These are phyloP conservation scores for Monilinia laxa DNA, from an alignment of 2,329 filamentous ascomycete species.

Conservation along the genomic window DNA sequence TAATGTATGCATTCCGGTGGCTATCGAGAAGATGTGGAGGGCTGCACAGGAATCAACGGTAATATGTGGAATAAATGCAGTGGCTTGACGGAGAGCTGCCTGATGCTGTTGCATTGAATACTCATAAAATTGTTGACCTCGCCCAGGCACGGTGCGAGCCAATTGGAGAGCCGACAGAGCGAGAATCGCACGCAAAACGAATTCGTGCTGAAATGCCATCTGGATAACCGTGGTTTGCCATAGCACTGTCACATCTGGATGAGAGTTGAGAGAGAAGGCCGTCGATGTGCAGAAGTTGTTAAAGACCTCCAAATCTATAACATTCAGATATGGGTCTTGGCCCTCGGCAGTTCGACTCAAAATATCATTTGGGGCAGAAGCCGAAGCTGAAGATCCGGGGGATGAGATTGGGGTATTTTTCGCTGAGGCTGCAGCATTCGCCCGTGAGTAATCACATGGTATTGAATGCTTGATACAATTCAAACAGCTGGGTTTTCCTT, in stretches of 20 bases:
- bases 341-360: background rate
- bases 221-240: conserved; percentile 47
- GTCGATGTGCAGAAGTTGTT: conserved; percentile 52
- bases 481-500: conserved; percentile 24
- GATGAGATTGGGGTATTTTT: background rate
- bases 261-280: conserved; percentile 45
- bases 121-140: conserved; percentile 41
- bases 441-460: conserved; percentile 20
- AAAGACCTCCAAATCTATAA: conserved; percentile 49
- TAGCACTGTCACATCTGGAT: conserved; percentile 44
- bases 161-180: conserved; percentile 50
- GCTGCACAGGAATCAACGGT: conserved; percentile 37
- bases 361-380: background rate
- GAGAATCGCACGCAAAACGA: conserved; percentile 48
- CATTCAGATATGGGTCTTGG: conserved; percentile 6
- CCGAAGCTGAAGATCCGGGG: conserved; percentile 3
- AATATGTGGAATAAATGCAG: conserved; percentile 38
- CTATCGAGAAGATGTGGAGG: conserved; percentile 42
- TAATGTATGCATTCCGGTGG: conserved; percentile 42
- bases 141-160: conserved; percentile 42
- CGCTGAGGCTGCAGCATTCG: background rate
- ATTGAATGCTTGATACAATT: conserved; percentile 26
- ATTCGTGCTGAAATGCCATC: conserved; percentile 46
- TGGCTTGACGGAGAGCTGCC: conserved; percentile 30
- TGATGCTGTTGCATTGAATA: conserved; percentile 42